These are phyloP conservation scores for Bonia amplexicaulis DNA, from an alignment of 176 grass and related monocot genomes.

Conservation along the genomic window DNA sequence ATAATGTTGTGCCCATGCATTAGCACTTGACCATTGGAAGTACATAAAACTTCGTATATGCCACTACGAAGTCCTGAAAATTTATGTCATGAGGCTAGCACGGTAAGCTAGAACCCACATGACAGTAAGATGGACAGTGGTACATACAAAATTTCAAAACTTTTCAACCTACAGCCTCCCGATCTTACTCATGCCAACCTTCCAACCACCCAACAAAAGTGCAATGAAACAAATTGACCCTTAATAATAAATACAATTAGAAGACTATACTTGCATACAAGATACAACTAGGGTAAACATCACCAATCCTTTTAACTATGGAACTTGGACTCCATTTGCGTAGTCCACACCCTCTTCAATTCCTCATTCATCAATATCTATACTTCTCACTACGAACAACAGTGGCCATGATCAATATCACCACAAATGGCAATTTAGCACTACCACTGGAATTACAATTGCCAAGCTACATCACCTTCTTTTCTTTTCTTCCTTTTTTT, in stretches of 20 bases:
- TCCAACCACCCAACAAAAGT: neutral
- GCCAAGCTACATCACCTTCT: neutral
- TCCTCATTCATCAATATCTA: neutral
- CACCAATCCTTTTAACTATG: neutral
- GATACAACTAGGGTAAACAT: neutral
- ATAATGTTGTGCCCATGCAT: neutral
- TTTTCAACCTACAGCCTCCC: neutral
- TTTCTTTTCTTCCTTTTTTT: neutral
- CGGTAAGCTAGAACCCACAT: neutral
- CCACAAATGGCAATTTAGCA: neutral
- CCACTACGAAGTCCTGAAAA: neutral
- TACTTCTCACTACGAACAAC: neutral
- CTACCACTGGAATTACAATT: neutral
- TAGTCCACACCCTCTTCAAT: neutral
- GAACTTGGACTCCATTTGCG: neutral
- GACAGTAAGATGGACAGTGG: neutral
- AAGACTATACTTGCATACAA: neutral
- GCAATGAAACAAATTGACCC: neutral
- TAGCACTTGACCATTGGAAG: neutral
- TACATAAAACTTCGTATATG: neutral
- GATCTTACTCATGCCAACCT: neutral
- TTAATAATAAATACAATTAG: neutral
- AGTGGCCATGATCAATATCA: neutral
- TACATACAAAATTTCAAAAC: neutral
- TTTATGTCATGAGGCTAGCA: neutral